These are phyloP conservation scores for Castanea crenata DNA, from an alignment of 306 rosid species.

Conservation along the genomic window DNA sequence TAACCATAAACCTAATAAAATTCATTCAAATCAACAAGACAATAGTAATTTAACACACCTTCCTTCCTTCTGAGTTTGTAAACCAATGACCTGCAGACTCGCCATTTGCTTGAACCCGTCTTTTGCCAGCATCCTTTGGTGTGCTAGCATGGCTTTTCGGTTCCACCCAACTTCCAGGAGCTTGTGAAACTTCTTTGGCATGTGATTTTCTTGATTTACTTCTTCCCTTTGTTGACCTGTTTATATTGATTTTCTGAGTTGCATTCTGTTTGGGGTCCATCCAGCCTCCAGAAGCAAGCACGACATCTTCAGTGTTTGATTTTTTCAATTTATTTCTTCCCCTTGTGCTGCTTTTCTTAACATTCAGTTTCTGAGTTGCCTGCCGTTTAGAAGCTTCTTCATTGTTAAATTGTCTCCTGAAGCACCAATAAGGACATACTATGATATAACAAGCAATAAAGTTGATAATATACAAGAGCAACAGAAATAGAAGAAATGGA, in stretches of 20 bases:
- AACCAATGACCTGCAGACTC: slow-evolving; percentile 85
- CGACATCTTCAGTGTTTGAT: slow-evolving; percentile 24
- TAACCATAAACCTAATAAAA: background rate
- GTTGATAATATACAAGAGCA: background rate
- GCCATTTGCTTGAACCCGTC: slow-evolving; percentile 62
- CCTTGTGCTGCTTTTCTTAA: slow-evolving; percentile 35
- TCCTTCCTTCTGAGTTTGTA: slow-evolving; percentile 71
- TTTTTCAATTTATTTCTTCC: slow-evolving; percentile 34
- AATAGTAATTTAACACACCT: slow-evolving; percentile 37
- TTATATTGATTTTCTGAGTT: slow-evolving; percentile 37
- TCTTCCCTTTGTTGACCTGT: slow-evolving; percentile 39
- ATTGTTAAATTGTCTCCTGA: slow-evolving; percentile 82
- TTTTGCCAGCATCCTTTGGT: slow-evolving; percentile 64
- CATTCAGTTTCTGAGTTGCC: slow-evolving; percentile 32
- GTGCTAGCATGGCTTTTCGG: slow-evolving; percentile 47
- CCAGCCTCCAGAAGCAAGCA: slow-evolving; percentile 55
- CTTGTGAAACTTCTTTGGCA: slow-evolving; percentile 25
- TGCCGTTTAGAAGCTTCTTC: slow-evolving; percentile 48
- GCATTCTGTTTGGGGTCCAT: slow-evolving; percentile 53
- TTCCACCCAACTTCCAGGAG: slow-evolving; percentile 68
- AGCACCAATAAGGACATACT: slow-evolving; percentile 13
- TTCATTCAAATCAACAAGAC: background rate
- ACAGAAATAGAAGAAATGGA: slow-evolving; percentile 4
- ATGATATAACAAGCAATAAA: background rate
- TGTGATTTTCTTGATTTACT: slow-evolving; percentile 27